These are phyloP conservation scores for Pseudocohnilembus persalinus DNA, from an alignment of 169 alveolate species.

Conservation along the genomic window DNA sequence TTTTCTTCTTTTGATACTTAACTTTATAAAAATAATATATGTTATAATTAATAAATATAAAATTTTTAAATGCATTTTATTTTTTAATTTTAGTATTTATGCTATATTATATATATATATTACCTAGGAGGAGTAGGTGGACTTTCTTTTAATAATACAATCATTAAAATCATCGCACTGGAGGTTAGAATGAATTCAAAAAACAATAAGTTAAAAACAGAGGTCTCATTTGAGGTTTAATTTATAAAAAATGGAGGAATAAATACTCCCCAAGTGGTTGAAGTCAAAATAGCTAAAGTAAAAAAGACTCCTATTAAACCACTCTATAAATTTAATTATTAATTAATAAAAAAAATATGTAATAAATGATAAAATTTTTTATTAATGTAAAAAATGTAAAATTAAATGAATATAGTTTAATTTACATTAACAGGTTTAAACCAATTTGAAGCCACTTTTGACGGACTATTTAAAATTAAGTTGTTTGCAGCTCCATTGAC, in stretches of 20 bases:
- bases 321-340: not conserved
- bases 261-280: not conserved
- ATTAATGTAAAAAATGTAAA: not conserved
- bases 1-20: not conserved
- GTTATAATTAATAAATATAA: not conserved
- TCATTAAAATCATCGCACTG: constrained; percentile 2
- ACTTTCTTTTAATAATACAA: constrained; percentile 1
- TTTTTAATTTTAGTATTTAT: not conserved
- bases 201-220: constrained; percentile 3
- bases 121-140: constrained; percentile 29
- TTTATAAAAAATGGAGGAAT: constrained; percentile 3
- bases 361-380: not conserved
- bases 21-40: not conserved
- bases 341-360: not conserved
- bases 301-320: not conserved
- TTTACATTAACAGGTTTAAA: constrained; percentile 11
- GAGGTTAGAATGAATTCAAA: constrained; percentile 9
- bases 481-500: constrained; percentile 7
- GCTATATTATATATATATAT: too few species aligned
- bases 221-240: not conserved
- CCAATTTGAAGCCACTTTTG: constrained; percentile 23
- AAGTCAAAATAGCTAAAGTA: not conserved
- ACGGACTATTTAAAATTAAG: constrained; percentile 7
- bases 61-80: not conserved
- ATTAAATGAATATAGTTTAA: not conserved